Evolutionary conservation across 2,329 filamentous ascomycete genomes (phyloP).

Genomic region (Colletotrichum orbiculare): DNA sequence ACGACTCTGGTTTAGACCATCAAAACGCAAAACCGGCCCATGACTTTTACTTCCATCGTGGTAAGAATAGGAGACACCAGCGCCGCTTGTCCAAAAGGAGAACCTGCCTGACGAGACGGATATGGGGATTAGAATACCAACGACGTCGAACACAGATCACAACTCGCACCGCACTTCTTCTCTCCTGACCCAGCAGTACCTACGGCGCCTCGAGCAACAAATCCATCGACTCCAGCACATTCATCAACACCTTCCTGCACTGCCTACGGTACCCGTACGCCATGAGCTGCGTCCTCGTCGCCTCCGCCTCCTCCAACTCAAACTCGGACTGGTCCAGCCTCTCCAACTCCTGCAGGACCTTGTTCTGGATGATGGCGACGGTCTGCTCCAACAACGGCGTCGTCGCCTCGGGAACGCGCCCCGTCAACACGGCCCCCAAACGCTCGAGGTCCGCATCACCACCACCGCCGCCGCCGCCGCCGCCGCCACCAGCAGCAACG

Average conservation of each 20-base stretch:
- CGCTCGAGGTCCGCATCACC: constrained; percentile 39
- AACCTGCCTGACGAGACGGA: too few relatives aligned
- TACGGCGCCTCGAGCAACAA: constrained; percentile 5
- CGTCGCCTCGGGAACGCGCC: constrained; percentile 44
- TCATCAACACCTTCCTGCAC: constrained; percentile 60
- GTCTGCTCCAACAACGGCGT: constrained; percentile 47
- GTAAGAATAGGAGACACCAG: too few relatives aligned
- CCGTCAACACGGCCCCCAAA: constrained; percentile 45
- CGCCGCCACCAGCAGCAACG: constrained; percentile 30
- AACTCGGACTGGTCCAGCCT: constrained; percentile 59
- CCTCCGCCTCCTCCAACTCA: constrained; percentile 53
- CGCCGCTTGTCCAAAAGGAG: too few relatives aligned
- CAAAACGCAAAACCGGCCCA: too few relatives aligned
- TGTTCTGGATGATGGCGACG: constrained; percentile 55
- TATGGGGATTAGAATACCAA: too few relatives aligned
- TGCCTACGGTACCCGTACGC: constrained; percentile 61
- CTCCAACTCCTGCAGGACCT: constrained; percentile 56
- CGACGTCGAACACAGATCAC: too few relatives aligned
- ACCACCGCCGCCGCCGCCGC: constrained; percentile 15
- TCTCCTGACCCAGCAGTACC: background rate
- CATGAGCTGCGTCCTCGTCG: constrained; percentile 59
- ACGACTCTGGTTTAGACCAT: too few relatives aligned
- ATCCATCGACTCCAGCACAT: constrained; percentile 54
- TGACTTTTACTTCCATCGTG: too few relatives aligned
- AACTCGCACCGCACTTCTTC: too few relatives aligned